Evolutionary conservation across 202 grass and related monocot genomes (phyloP).

Genomic region (Carex arenaria): DNA sequence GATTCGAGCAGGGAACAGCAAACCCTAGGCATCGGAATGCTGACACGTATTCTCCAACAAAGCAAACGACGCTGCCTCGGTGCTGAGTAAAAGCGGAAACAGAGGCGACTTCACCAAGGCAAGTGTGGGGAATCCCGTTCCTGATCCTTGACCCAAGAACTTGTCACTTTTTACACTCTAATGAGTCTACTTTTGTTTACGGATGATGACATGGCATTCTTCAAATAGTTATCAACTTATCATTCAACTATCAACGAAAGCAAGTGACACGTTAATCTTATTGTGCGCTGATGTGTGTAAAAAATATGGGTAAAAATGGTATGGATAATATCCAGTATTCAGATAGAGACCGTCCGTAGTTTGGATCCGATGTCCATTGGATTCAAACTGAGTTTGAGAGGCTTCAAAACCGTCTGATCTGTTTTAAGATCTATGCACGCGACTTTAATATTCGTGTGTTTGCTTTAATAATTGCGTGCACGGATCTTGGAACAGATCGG

Average conservation of each 20-base stretch:
- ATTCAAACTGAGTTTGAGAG: no score
- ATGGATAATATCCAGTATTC: no score
- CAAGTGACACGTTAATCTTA: neutral
- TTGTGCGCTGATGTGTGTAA: neutral
- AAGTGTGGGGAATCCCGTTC: neutral
- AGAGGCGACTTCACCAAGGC: conserved; percentile 17
- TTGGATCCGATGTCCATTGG: no score
- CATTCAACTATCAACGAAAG: neutral
- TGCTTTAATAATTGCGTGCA: no score
- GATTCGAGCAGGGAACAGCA: conserved; percentile 8
- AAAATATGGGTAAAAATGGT: neutral
- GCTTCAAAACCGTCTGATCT: no score
- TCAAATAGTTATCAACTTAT: neutral
- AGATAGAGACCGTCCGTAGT: no score
- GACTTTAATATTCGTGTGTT: no score
- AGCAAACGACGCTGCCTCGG: conserved; percentile 14
- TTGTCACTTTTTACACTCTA: neutral
- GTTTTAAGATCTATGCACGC: no score
- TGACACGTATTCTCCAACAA: conserved; percentile 27
- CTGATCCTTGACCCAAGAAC: neutral
- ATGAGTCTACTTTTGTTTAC: neutral
- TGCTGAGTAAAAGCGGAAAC: conserved; percentile 13
- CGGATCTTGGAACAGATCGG: no score
- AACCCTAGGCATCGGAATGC: neutral
- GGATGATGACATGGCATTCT: neutral